Evolutionary conservation across 164 flowering plant species (phyloP), one percentile per base, ranked within the genome.

Genomic region (Nymphaea thermarum): DNA sequence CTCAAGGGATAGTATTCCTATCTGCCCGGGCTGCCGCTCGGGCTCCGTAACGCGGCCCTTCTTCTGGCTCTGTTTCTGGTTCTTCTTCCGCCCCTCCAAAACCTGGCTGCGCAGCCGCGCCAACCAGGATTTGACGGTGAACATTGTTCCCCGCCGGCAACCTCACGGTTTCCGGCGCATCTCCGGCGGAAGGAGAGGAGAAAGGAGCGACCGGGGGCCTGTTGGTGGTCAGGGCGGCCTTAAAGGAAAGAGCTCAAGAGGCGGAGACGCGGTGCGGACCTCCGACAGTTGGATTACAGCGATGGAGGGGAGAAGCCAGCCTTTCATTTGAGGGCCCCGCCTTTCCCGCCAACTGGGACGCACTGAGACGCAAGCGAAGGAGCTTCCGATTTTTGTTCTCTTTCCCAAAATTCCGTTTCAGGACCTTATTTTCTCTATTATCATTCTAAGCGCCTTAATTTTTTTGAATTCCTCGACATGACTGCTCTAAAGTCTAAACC

Each of bases 1-100:
- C 76, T 93, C 97, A 73, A 90, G 89, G 2, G 90, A 76, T 17
- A 93, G 87, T 42, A 93, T 91, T 0, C 86, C 88, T 7, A 90
- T 70, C 36, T 25, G 36, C 36, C 36, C 65, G 8, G 75, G 69
- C 17, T 55, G 60, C 8, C 10, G 2, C 42, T 63, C 51, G 25
- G 43, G 44, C 16, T 55, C 45, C 61, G 57, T 10, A 51, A 5
- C 10, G 57, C 57, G 57, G 57, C 12, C 3, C 57, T 51, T 51
- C 12, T 15, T 51, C 57, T 8, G 57, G 57, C 12, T 51, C 57
- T 51, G 57, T 10, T 51, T 51, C 57, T 15, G 57, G 14, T 15
- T 10, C 57, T 51, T 51, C 57, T 51, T 51, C 57, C 57, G 57
- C 57, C 57, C 12, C 12, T 51, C 57, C 12, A 51, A 51, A 15